Base-by-base conservation (phyloP, 306 rosid genomes). In the Rubus idaeus region DNA sequence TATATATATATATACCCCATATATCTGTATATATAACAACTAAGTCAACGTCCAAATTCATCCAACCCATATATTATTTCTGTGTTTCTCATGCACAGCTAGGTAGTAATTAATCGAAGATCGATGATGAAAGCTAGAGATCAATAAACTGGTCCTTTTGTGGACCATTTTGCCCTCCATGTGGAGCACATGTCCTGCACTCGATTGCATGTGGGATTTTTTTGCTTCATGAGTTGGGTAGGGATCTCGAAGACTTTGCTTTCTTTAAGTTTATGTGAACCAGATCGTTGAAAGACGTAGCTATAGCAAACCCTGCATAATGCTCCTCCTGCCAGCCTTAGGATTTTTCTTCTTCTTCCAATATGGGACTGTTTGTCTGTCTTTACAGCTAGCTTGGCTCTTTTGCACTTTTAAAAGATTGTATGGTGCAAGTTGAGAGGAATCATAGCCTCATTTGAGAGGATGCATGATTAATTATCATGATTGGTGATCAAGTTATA, bases 221-320 rank as follows among this genome's bases (percentile, higher is more conserved):
- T 64, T 83, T 80, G 79, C 76, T 76, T 76, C 61, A 51, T 52
- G 42, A n/a, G n/a, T 70, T 80, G 82, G 87, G 68, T 50, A 58
- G 75, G 81, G 77, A 80, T 76, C 56, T 76, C 41, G 39, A 47
- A n/a, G 66, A 55, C 78, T 66, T 47, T 17, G 10, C 21, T 37
- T 63, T 63, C 68, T 63, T 63, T 44, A 20, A 14, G 14, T 30
- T 63, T 63, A 14, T 63, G 68, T 6, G 68, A 63, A 63, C 68
- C 68, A 63, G 20, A 63, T 63, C n/a, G 46, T 7, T 35, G 63
- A 37, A 35, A 62, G 44, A 30, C 68, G 20, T 13, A 5, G 45
- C 68, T 7, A 30, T 30, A 30, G 35, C 35, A 45, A 7, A 45
- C 49, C 12, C 10, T 37, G 68, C 45, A 63, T 63, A 20, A 35